Evolutionary conservation across 768 basidiomycete species (phyloP), one percentile per base, ranked within the genome.

Genomic region (Baorangia bicolor): DNA sequence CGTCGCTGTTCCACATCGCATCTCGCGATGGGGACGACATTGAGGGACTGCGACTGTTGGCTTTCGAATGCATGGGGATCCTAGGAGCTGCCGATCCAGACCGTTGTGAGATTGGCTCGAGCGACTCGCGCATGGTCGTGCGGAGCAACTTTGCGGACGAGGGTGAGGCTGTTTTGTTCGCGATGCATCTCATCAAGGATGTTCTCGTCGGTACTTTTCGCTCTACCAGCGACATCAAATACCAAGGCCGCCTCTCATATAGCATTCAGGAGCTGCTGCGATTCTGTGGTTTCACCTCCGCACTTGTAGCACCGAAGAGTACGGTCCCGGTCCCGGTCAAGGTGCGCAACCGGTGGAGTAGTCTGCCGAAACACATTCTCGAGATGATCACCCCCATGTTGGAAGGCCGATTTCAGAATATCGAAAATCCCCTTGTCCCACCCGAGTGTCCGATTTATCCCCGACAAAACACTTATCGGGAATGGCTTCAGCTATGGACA

Each of bases 81-180:
- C 74, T 98, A 13, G 97, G 97, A 7, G 97, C 97, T 2, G 80
- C 95, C 18, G 97, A 99, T 71, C 96, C 96, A 1, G 96, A 98
- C 75, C 81, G 97, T 46, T 89, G 90, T 64, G 88, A 92, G 59
- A 77, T 92, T 20, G 74, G 75, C 2, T 68, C 78, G 30, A 74
- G 72, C 35, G 86, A 88, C 58, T 71, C 81, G 3, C 79, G 80
- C 41, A 87, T 90, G 73, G 80, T 94, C 43, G 79, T 98, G 45
- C 76, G 85, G 56, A 82, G 80, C 64, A 94, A 98, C 68, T 97
- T 94, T 68, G 76, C 75, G 1, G 88, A 95, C 60, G 85, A 88
- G 46, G 76, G 75, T 14, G 95, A 98, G 70, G 81, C 90, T 0
- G 74, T 85, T 45, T 61, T 76, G 7, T 98, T 99, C 66, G 94